Conservation (phyloP, 805 yeast species). For the Hanseniaspora vineae region DNA sequence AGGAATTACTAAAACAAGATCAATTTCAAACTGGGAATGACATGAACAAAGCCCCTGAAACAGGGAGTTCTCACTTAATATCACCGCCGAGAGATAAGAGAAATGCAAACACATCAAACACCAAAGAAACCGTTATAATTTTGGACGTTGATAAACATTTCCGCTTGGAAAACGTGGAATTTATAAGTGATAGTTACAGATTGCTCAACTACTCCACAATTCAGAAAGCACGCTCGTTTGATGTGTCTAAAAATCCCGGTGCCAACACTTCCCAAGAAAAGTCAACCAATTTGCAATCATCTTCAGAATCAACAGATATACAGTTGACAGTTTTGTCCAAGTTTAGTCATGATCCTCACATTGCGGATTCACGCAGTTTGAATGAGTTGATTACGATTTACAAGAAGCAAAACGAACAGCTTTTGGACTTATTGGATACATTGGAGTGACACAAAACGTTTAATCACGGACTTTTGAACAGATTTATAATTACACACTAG, state of each 20-base stretch:
- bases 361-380: background rate
- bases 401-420: constrained; percentile 17
- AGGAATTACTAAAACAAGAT: no score
- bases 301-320: constrained; percentile 6
- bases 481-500: background rate
- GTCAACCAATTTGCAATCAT: background rate
- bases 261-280: background rate
- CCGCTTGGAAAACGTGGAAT: constrained; percentile 11
- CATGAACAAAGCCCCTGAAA: no score
- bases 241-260: no score
- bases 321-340: constrained; percentile 18
- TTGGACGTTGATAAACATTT: constrained; percentile 12
- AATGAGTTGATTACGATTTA: constrained; percentile 15
- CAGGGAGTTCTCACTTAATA: no score
- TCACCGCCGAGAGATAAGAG: no score
- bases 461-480: no score
- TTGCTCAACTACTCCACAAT: constrained; percentile 7
- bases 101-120: no score
- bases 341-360: constrained; percentile 7
- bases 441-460: no score
- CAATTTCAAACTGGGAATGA: no score
- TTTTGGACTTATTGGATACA: constrained; percentile 12
- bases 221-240: no score
- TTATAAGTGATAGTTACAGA: constrained; percentile 19
- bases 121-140: constrained; percentile 18